Evolutionary conservation across 768 basidiomycete species (phyloP).

Genomic region (Termitomyces sp.): DNA sequence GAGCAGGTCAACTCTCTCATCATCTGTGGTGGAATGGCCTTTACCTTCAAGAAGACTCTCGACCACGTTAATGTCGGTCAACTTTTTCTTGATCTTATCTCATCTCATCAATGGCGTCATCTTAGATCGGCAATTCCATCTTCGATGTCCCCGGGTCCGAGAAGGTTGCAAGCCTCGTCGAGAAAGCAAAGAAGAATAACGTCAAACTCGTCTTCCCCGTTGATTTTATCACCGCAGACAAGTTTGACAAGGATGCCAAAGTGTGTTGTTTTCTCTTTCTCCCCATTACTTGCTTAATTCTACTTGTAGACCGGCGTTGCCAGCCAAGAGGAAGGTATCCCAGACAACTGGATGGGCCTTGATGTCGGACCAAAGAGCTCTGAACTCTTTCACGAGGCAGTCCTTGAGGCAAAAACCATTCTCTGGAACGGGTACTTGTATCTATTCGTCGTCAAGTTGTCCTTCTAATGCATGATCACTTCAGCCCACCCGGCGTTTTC

Average conservation of each 20-base stretch:
- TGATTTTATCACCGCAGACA: conserved; percentile 92
- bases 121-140: conserved; percentile 88
- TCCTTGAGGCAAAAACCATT: conserved; percentile 88
- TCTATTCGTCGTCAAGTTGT: not conserved
- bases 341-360: conserved; percentile 91
- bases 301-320: conserved; percentile 57
- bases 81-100: not conserved
- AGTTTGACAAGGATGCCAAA: conserved; percentile 89
- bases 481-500: conserved; percentile 94
- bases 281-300: not conserved
- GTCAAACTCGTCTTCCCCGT: conserved; percentile 95
- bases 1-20: conserved; percentile 87
- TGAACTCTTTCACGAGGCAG: conserved; percentile 72
- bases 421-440: conserved; percentile 85
- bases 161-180: conserved; percentile 78
- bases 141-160: conserved; percentile 86
- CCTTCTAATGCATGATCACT: not conserved
- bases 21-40: conserved; percentile 97
- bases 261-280: conserved; percentile 31
- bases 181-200: conserved; percentile 87
- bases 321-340: conserved; percentile 83
- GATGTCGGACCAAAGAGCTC: conserved; percentile 86
- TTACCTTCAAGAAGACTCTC: conserved; percentile 96
- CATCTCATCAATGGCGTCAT: conserved; percentile 1
- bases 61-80: conserved; percentile 59